Percentiles rank a stretch among this genome's conserved stretches.
Evolutionary conservation across 352 stramenopile genomes (phyloP).

Genomic region (Phytophthora podocarpi): DNA sequence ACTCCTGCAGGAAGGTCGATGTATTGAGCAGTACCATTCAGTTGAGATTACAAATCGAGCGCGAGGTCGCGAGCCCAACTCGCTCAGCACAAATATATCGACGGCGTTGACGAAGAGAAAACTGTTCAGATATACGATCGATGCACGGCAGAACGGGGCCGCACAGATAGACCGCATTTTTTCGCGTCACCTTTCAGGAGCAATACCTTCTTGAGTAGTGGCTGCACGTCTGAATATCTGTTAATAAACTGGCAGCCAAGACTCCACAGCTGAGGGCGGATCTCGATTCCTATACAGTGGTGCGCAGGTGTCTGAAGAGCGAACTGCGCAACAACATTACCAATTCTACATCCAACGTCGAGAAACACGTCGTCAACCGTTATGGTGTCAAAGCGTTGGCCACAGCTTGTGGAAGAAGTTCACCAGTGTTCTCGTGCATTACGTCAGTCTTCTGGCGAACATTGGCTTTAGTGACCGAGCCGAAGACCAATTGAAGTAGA

Average conservation of each 20-base stretch:
- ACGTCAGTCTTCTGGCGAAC: constrained; percentile 1
- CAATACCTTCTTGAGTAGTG: background rate
- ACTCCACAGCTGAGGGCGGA: background rate
- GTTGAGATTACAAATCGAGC: constrained; percentile 8
- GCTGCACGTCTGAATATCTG: background rate
- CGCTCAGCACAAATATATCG: constrained; percentile 3
- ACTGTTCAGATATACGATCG: constrained; percentile 6
- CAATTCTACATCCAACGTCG: constrained; percentile 1
- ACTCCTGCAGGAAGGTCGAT: constrained; percentile 3
- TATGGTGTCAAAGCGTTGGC: background rate
- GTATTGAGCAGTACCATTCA: constrained; percentile 3
- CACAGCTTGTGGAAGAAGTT: background rate
- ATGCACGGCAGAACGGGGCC: background rate
- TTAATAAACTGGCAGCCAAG: background rate
- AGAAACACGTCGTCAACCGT: background rate
- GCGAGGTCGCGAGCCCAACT: constrained; percentile 4
- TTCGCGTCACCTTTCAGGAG: background rate
- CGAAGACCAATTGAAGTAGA: background rate
- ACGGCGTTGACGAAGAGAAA: constrained; percentile 9
- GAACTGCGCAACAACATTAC: background rate
- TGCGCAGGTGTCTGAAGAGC: constrained; percentile 2
- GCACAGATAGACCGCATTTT: background rate
- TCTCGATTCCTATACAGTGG: background rate
- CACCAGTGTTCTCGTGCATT: background rate
- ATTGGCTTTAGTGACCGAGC: background rate